phyloP scores from a whole-genome alignment of 257 asterid genomes.

The Capsicum chinense region DNA sequence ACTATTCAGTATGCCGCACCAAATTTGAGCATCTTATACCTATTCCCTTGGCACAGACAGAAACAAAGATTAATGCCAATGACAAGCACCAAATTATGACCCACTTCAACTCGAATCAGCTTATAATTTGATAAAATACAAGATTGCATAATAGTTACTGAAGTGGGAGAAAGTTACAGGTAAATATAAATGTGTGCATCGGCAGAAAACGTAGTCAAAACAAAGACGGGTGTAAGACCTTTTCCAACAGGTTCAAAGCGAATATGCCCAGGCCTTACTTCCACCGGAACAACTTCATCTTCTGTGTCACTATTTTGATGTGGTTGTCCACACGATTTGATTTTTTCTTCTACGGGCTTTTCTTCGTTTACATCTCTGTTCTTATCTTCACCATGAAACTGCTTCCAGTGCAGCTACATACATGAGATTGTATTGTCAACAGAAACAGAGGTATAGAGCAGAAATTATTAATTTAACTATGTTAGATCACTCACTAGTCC shows the following conservation, averaged over 20 bases:
- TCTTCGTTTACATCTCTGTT: slow-evolving; percentile 44
- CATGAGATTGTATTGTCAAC: slow-evolving; percentile 25
- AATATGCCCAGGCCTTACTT: slow-evolving; percentile 90
- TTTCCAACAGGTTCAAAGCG: slow-evolving; percentile 83
- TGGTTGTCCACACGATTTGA: slow-evolving; percentile 36
- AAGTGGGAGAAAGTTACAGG: slow-evolving; percentile 12
- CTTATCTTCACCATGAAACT: slow-evolving; percentile 47
- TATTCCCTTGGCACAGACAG: background rate
- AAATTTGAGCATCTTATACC: slow-evolving; percentile 8
- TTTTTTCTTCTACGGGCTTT: slow-evolving; percentile 40
- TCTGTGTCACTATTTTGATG: slow-evolving; percentile 50
- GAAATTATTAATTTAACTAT: slow-evolving; percentile 25
- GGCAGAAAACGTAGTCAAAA: background rate
- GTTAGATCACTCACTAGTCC: slow-evolving; percentile 49
- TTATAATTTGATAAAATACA: slow-evolving; percentile 25
- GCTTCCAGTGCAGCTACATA: slow-evolving; percentile 76
- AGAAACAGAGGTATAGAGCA: slow-evolving; percentile 14
- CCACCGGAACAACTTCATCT: slow-evolving; percentile 71
- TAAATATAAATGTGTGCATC: background rate
- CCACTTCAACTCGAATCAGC: slow-evolving; percentile 22
- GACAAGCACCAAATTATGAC: slow-evolving; percentile 23
- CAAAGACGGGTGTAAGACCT: slow-evolving; percentile 50
- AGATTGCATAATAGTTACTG: background rate
- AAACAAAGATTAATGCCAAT: slow-evolving; percentile 14
- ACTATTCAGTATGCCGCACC: background rate